A percentile compares a stretch with the other conserved stretches of the same genome.
Conservation (phyloP, 2,329 filamentous ascomycete species). For the Dactylellina parvicollis region DNA sequence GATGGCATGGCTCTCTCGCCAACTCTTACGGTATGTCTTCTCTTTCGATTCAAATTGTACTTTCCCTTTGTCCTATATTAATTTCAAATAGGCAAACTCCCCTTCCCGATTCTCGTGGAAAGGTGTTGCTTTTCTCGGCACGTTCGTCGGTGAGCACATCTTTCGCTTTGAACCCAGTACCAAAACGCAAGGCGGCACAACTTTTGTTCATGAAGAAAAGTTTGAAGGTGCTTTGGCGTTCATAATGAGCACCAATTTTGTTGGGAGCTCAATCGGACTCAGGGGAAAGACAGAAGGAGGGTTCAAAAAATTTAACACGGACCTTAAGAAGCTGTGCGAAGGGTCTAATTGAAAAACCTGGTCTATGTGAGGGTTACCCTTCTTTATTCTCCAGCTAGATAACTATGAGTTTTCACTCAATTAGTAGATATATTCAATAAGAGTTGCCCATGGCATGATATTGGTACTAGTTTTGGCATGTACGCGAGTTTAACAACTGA, state of each 20-base stretch:
- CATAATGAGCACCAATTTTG: slow-evolving; percentile 2
- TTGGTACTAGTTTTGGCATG: too few relatives aligned
- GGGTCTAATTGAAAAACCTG: not conserved
- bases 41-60: not conserved
- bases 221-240: slow-evolving; percentile 6
- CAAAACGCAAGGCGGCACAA: slow-evolving; percentile 16
- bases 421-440: too few relatives aligned
- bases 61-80: not conserved
- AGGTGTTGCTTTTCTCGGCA: slow-evolving; percentile 6
- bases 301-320: slow-evolving; percentile 5
- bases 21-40: slow-evolving; percentile 8
- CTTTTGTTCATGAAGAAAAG: slow-evolving; percentile 18
- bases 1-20: slow-evolving; percentile 7
- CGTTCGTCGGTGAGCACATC: slow-evolving; percentile 17
- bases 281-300: slow-evolving; percentile 6
- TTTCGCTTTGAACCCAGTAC: slow-evolving; percentile 32
- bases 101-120: slow-evolving; percentile 5
- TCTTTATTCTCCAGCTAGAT: too few relatives aligned
- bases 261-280: not conserved
- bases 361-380: too few relatives aligned
- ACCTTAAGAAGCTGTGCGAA: slow-evolving; percentile 29
- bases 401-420: too few relatives aligned
- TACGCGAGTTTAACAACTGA: too few relatives aligned
- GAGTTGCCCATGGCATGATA: too few relatives aligned
- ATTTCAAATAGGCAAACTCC: slow-evolving; percentile 12